Base-by-base conservation (phyloP, 2,329 filamentous ascomycete species). In the Annulohypoxylon truncatum region DNA sequence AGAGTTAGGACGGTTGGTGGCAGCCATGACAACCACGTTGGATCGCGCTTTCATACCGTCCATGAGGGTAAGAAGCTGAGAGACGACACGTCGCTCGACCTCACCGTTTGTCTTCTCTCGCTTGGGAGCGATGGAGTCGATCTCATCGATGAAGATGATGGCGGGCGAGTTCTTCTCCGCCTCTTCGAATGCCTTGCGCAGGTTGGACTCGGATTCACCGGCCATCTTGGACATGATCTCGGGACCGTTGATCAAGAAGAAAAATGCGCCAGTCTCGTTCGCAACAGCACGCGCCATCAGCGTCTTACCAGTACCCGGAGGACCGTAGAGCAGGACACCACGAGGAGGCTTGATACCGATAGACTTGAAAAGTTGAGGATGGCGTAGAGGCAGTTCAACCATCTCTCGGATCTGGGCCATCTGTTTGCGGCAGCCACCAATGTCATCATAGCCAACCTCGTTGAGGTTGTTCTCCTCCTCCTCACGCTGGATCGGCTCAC, bases 151-250 rank as follows among this genome's bases (percentile, higher is more conserved):
- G 86, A 98, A 99, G 83, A 99, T 98, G 80, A 99, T 98, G 62
- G 96, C 94, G 12, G 96, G 96, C 0, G 95, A 97, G 85, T 98
- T 98, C 90, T 98, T 98, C 86, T 98, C 95, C 44, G 96, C 96
- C 84, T 98, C 96, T 81, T 98, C 96, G 76, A 99, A 99, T n/a
- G 96, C 96, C 84, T 98, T 98, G 76, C 96, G 92, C 73, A 99
- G 83, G 81, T 98, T 98, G 65, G 95, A 98, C 82, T 98, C 96
- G 64, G 96, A 98, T 82, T 99, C 96, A 88, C 96, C 96, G 65
- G 96, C 96, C 96, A 98, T 98, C 89, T 98, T 98, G 64, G 95
- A 97, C 96, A 99, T 98, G 84, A 99, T 98, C 81, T 98, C 96
- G 55, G 96, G 96, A 71, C 96, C 95, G 82, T 98, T 98, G 88